These are phyloP conservation scores for Acacia concinna DNA, from an alignment of 331 rosid genomes.

Conservation along the genomic window DNA sequence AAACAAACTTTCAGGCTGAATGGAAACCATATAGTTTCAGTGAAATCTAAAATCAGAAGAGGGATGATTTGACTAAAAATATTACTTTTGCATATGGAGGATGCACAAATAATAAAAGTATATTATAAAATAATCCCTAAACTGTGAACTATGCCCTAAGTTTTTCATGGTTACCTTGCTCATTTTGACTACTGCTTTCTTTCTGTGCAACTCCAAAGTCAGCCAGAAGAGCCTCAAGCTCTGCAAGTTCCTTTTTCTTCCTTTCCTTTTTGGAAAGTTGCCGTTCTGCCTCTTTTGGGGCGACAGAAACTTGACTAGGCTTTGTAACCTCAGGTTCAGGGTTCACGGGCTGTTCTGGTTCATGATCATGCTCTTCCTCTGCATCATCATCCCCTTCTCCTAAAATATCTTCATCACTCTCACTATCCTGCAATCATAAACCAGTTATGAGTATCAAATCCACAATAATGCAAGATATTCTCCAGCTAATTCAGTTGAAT, in stretches of 20 bases:
- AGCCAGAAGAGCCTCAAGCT: constrained; percentile 92
- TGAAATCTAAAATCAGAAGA: not conserved
- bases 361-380: constrained; percentile 85
- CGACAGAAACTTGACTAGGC: constrained; percentile 49
- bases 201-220: constrained; percentile 73
- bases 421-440: constrained; percentile 59
- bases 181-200: constrained; percentile 67
- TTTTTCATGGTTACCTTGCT: constrained; percentile 50
- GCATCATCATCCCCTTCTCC: constrained; percentile 86
- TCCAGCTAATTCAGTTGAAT: not conserved
- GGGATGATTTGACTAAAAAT: not conserved
- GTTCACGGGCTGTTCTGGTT: constrained; percentile 48
- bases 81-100: not conserved
- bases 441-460: constrained; percentile 17
- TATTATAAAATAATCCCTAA: not conserved
- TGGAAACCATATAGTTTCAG: not conserved
- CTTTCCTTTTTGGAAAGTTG: constrained; percentile 88
- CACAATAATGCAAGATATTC: not conserved
- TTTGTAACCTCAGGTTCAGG: constrained; percentile 58
- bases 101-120: not conserved
- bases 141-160: constrained; percentile 5
- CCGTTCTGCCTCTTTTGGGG: constrained; percentile 76
- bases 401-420: constrained; percentile 83
- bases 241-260: constrained; percentile 94
- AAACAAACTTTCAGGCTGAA: not conserved